These are phyloP conservation scores for Pythium rhizo-oryzae DNA, from an alignment of 352 stramenopile genomes.

Conservation along the genomic window DNA sequence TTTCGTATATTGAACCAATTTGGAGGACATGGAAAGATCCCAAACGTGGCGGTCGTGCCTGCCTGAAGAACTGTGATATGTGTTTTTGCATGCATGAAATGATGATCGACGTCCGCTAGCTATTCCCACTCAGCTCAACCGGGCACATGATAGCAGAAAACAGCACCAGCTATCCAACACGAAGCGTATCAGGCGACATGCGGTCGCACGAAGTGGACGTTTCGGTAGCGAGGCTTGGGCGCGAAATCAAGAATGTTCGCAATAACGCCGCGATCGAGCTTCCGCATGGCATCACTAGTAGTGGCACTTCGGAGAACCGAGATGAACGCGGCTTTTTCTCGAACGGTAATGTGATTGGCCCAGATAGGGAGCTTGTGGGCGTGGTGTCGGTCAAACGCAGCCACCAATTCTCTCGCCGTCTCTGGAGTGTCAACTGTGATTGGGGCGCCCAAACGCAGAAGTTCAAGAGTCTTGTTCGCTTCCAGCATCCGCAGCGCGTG, in stretches of 20 bases:
- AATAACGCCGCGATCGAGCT: constrained; percentile 1
- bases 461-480: not conserved
- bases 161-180: too few relatives aligned
- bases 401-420: too few relatives aligned
- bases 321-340: constrained; percentile 1
- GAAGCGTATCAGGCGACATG: too few relatives aligned
- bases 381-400: too few relatives aligned
- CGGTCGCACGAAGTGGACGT: not conserved
- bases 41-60: too few relatives aligned
- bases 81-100: too few relatives aligned
- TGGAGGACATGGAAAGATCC: too few relatives aligned
- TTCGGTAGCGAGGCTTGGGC: not conserved
- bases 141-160: too few relatives aligned
- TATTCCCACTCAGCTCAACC: too few relatives aligned
- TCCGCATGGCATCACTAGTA: not conserved
- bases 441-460: not conserved
- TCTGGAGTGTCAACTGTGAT: not conserved
- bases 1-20: too few relatives aligned
- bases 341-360: not conserved
- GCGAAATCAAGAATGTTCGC: not conserved
- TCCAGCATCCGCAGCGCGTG: not conserved
- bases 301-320: not conserved
- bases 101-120: too few relatives aligned
- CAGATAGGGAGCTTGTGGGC: not conserved
- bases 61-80: too few relatives aligned